phyloP scores from a whole-genome alignment of 176 grass and related monocot genomes.

The Paspalum vaginatum region DNA sequence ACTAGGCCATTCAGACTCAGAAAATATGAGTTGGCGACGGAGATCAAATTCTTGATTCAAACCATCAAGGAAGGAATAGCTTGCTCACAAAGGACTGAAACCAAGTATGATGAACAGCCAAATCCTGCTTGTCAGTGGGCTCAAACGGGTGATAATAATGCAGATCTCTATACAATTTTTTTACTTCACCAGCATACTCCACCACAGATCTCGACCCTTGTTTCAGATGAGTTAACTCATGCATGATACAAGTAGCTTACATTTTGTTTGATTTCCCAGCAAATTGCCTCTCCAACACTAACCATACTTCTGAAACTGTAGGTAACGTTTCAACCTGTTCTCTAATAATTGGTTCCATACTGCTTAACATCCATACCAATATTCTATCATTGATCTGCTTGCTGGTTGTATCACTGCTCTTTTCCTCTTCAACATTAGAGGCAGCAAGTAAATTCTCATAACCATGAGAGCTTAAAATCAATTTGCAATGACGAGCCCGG shows the following conservation, averaged over 20 bases:
- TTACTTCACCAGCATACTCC: too few species aligned
- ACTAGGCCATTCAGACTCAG: too few species aligned
- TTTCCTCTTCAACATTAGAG: neutral
- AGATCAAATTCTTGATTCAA: too few species aligned
- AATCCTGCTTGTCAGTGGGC: too few species aligned
- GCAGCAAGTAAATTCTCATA: neutral
- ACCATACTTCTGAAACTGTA: neutral
- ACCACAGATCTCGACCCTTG: neutral
- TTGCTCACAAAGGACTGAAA: conserved; percentile 1
- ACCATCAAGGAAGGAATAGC: neutral
- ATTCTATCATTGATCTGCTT: neutral
- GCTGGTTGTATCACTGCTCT: neutral
- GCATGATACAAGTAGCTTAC: neutral
- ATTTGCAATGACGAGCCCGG: neutral
- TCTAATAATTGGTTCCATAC: neutral
- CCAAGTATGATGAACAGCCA: too few species aligned
- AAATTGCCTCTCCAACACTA: neutral
- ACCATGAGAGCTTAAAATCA: neutral
- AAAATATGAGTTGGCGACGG: too few species aligned
- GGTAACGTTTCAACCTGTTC: neutral
- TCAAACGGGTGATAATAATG: too few species aligned
- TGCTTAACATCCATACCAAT: neutral
- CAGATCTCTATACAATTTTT: too few species aligned
- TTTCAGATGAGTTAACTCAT: neutral
- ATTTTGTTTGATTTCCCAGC: neutral